phyloP scores from a whole-genome alignment of 1,284 basidiomycete genomes.

The Agaricales sp. region DNA sequence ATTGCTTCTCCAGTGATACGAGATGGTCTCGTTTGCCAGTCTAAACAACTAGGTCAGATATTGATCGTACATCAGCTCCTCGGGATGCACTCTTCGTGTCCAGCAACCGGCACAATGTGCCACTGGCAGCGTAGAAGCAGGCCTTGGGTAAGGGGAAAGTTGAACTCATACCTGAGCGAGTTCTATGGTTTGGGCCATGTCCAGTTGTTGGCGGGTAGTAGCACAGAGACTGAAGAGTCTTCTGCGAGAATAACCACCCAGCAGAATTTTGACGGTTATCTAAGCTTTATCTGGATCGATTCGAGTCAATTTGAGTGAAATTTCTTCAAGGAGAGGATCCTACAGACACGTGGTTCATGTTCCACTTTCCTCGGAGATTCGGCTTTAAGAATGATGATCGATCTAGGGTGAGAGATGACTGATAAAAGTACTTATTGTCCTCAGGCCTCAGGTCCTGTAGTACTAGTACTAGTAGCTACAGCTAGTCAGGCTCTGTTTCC shows the following conservation, averaged over 20 bases:
- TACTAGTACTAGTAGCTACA: too few relatives aligned
- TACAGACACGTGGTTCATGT: background rate
- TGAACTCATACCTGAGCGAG: constrained; percentile 34
- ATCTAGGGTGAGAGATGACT: too few relatives aligned
- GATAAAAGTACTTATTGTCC: too few relatives aligned
- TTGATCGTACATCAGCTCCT: constrained; percentile 7
- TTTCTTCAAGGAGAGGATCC: background rate
- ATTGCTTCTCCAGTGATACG: constrained; percentile 73
- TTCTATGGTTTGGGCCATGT: constrained; percentile 45
- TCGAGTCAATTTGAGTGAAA: background rate
- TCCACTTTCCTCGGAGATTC: too few relatives aligned
- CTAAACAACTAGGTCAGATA: constrained; percentile 26
- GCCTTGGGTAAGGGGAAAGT: background rate
- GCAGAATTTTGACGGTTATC: background rate
- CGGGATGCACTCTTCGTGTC: too few relatives aligned
- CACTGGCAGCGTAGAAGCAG: too few relatives aligned
- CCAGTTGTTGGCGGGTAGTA: background rate
- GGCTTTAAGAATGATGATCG: too few relatives aligned
- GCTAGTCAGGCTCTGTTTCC: too few relatives aligned
- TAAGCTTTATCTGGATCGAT: background rate
- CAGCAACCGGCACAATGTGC: too few relatives aligned
- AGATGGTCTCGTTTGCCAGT: constrained; percentile 91
- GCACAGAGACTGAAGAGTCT: constrained; percentile 1
- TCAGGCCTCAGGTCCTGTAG: too few relatives aligned
- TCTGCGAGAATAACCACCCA: background rate